Percentiles rank a stretch among this genome's conserved stretches.
These are phyloP conservation scores for Galerina marginata DNA, from an alignment of 768 basidiomycete genomes.

Conservation along the genomic window DNA sequence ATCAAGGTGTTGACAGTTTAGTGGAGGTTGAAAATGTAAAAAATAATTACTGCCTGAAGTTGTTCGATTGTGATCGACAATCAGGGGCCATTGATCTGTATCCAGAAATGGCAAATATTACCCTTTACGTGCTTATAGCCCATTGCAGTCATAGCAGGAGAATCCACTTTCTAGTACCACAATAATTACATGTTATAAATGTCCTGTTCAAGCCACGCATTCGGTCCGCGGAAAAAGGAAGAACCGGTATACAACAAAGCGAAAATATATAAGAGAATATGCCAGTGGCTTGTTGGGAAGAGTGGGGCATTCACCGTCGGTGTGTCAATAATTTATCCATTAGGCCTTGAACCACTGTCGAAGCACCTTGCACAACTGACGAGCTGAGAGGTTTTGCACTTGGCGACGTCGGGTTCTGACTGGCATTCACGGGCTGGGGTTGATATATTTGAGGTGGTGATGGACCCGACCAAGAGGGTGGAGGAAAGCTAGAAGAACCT, in stretches of 20 bases:
- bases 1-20: too few species aligned
- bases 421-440: conserved; percentile 16
- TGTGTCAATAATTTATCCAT: conserved; percentile 25
- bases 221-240: not conserved
- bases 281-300: too few species aligned
- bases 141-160: too few species aligned
- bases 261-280: not conserved
- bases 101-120: too few species aligned
- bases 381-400: conserved; percentile 14
- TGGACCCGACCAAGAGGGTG: conserved; percentile 12
- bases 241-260: not conserved
- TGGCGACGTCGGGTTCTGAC: not conserved
- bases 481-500: conserved; percentile 11
- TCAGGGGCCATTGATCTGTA: too few species aligned
- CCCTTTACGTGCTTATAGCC: too few species aligned
- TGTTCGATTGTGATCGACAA: too few species aligned
- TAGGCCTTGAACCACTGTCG: conserved; percentile 28
- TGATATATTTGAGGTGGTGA: conserved; percentile 17
- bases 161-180: too few species aligned
- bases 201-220: not conserved
- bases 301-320: conserved; percentile 9
- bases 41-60: too few species aligned
- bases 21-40: too few species aligned
- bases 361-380: conserved; percentile 21
- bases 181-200: too few species aligned